Evolutionary conservation across 768 basidiomycete genomes (phyloP).

Genomic region (Chalciporus pseudorubinellus): DNA sequence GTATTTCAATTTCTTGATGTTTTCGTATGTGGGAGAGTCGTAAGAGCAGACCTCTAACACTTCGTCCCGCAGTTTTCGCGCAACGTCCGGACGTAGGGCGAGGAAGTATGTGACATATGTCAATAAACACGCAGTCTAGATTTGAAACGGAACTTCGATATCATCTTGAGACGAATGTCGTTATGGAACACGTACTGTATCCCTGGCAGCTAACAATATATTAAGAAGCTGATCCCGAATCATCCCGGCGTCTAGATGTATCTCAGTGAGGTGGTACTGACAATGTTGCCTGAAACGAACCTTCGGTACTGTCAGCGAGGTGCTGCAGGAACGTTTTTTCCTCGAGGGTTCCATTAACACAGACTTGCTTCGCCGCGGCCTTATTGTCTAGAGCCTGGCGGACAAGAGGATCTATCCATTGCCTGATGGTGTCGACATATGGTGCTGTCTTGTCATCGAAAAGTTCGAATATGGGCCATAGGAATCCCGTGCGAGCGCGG

Average conservation of each 20-base stretch:
- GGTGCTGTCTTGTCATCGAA: conserved; percentile 36
- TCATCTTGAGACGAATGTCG: background rate
- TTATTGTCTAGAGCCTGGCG: conserved; percentile 49
- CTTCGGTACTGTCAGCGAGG: conserved; percentile 61
- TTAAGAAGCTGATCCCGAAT: conserved; percentile 79
- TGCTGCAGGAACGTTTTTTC: conserved; percentile 69
- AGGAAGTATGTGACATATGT: conserved; percentile 72
- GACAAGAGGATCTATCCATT: conserved; percentile 63
- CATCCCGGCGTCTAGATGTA: conserved; percentile 50
- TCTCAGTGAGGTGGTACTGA: conserved; percentile 4
- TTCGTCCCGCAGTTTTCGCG: conserved; percentile 54
- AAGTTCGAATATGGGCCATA: conserved; percentile 45
- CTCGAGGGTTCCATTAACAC: conserved; percentile 37
- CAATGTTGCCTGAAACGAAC: conserved; percentile 32
- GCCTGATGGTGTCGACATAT: conserved; percentile 35
- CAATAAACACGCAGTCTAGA: conserved; percentile 64
- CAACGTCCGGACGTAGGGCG: conserved; percentile 59
- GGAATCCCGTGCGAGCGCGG: conserved; percentile 36
- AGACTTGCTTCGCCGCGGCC: conserved; percentile 35
- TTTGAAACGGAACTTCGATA: background rate
- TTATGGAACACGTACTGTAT: conserved; percentile 53
- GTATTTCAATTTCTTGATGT: conserved; percentile 61
- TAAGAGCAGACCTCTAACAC: conserved; percentile 56
- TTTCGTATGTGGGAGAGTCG: conserved; percentile 51
- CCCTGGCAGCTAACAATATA: conserved; percentile 72